A percentile compares a stretch with the other conserved stretches of the same genome.
These are phyloP conservation scores for Suhomyces sp. DNA, from an alignment of 805 yeast species.

Conservation along the genomic window DNA sequence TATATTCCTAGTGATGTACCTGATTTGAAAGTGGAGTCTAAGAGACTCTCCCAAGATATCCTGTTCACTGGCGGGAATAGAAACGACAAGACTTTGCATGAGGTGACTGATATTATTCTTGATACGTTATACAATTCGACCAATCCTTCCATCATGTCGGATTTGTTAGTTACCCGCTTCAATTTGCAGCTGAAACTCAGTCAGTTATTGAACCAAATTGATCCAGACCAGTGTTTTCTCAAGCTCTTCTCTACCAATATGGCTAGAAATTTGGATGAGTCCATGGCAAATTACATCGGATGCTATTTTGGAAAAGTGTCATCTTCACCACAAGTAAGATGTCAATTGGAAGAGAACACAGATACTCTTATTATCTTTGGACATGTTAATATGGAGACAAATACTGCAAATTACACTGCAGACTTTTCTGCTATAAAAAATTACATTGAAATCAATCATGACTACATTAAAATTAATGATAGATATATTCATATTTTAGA, in stretches of 20 bases:
- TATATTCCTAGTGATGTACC: slow-evolving; percentile 74
- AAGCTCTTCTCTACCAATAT: slow-evolving; percentile 56
- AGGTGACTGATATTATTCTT: slow-evolving; percentile 40
- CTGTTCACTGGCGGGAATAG: not conserved
- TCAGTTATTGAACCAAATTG: slow-evolving; percentile 44
- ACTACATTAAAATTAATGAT: slow-evolving; percentile 38
- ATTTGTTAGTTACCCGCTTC: slow-evolving; percentile 66
- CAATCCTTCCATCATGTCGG: slow-evolving; percentile 69
- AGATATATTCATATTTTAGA: slow-evolving; percentile 20
- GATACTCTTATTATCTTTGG: slow-evolving; percentile 78
- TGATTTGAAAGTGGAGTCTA: slow-evolving; percentile 31
- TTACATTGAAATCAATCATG: slow-evolving; percentile 42
- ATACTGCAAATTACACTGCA: slow-evolving; percentile 24
- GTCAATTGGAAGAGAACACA: slow-evolving; percentile 41
- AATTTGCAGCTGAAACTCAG: slow-evolving; percentile 46
- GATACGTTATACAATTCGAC: slow-evolving; percentile 49
- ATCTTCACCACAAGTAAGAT: slow-evolving; percentile 20
- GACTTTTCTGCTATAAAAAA: slow-evolving; percentile 22
- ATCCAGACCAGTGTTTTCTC: slow-evolving; percentile 20
- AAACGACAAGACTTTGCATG: slow-evolving; percentile 13
- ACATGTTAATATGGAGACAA: slow-evolving; percentile 42
- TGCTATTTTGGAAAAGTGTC: slow-evolving; percentile 64
- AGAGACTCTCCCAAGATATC: slow-evolving; percentile 14
- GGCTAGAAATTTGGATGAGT: slow-evolving; percentile 78
- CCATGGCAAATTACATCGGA: slow-evolving; percentile 63